phyloP scores from a whole-genome alignment of 1,284 basidiomycete species.

The Chalciporus piperatoides region DNA sequence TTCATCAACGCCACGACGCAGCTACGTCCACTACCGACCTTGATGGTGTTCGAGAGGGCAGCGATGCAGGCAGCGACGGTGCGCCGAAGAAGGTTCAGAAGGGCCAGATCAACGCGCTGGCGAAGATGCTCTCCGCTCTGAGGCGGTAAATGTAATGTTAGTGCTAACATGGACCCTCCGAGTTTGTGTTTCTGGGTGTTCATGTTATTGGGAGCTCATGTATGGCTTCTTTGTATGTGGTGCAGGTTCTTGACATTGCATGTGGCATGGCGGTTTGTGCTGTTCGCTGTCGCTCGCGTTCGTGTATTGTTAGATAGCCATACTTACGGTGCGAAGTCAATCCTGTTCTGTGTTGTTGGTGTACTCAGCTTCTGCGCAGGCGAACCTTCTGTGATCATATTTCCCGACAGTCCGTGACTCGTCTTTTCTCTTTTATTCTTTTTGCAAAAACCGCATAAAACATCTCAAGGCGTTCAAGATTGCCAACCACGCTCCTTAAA shows the following conservation, averaged over 20 bases:
- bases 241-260: conserved; percentile 31
- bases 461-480: background rate
- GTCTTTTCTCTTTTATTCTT: conserved; percentile 11
- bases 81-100: conserved; percentile 75
- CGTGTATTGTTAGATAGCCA: conserved; percentile 53
- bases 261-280: conserved; percentile 24
- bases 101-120: conserved; percentile 77
- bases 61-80: conserved; percentile 39
- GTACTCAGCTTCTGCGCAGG: conserved; percentile 23
- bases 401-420: conserved; percentile 28
- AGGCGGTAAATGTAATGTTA: conserved; percentile 49
- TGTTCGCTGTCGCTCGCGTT: conserved; percentile 31
- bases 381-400: conserved; percentile 1
- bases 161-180: conserved; percentile 18
- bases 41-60: conserved; percentile 28
- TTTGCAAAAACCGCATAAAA: conserved; percentile 19
- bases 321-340: conserved; percentile 45
- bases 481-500: conserved; percentile 27
- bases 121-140: conserved; percentile 79
- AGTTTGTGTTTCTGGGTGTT: conserved; percentile 4
- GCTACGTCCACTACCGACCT: conserved; percentile 70
- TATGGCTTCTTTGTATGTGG: conserved; percentile 15
- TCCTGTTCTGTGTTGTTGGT: conserved; percentile 28
- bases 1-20: conserved; percentile 47
- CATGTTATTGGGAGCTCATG: conserved; percentile 24